A percentile compares a stretch with the other conserved stretches of the same genome.
phyloP scores from a whole-genome alignment of 2,329 filamentous ascomycete genomes.

The Lithohypha guttulata region DNA sequence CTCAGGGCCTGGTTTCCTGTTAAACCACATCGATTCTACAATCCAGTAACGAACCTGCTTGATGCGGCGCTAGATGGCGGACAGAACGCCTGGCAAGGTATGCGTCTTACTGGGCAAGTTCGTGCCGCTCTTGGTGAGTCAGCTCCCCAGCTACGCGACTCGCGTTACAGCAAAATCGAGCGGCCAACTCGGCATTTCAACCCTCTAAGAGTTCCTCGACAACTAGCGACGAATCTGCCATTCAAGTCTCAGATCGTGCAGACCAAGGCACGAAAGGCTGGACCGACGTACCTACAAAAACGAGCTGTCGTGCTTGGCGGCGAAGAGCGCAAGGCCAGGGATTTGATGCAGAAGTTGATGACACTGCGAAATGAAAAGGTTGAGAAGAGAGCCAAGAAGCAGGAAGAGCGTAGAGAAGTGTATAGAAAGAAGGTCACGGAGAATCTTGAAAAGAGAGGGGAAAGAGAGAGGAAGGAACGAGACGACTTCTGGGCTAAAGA shows the following conservation, averaged over 20 bases:
- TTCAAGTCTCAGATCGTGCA: conserved; percentile 83
- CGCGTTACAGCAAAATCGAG: conserved; percentile 61
- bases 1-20: conserved; percentile 93
- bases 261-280: conserved; percentile 65
- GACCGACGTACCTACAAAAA: conserved; percentile 82
- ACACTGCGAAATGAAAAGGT: conserved; percentile 84
- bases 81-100: conserved; percentile 60
- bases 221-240: conserved; percentile 64
- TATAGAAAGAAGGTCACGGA: conserved; percentile 77
- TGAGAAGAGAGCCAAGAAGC: conserved; percentile 69
- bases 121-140: conserved; percentile 63
- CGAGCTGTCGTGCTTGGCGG: conserved; percentile 75
- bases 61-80: conserved; percentile 37
- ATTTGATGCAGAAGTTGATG: conserved; percentile 85
- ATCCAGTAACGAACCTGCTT: conserved; percentile 85
- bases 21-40: conserved; percentile 92
- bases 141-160: conserved; percentile 74
- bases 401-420: conserved; percentile 72
- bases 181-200: conserved; percentile 63
- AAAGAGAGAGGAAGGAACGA: conserved; percentile 79
- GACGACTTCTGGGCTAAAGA: conserved; percentile 90
- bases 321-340: conserved; percentile 80
- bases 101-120: conserved; percentile 89
- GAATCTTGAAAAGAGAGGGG: conserved; percentile 72
- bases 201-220: conserved; percentile 40